These are phyloP conservation scores for Salvia sclarea DNA, from an alignment of 305 asterid genomes.

Conservation along the genomic window DNA sequence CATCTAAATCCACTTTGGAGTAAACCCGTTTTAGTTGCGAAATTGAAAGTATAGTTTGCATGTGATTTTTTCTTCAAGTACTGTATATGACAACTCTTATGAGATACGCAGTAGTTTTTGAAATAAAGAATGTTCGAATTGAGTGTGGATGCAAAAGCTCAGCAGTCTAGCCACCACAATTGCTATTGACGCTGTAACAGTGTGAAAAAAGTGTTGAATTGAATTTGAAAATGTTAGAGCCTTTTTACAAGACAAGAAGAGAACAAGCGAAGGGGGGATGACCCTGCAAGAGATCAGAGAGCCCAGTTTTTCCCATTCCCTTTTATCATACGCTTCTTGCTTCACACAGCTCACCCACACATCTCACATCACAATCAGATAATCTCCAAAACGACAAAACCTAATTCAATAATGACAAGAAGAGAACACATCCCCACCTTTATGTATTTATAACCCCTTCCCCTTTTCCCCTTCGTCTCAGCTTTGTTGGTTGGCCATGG, in stretches of 20 bases:
- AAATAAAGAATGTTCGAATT: neutral
- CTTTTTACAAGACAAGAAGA: constrained; percentile 27
- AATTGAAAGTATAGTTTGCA: too few relatives aligned
- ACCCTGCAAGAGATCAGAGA: constrained; percentile 24
- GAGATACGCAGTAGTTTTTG: too few relatives aligned
- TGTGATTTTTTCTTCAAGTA: too few relatives aligned
- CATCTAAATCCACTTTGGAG: too few relatives aligned
- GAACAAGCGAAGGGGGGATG: constrained; percentile 22
- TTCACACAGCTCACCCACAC: constrained; percentile 6
- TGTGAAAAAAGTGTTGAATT: constrained; percentile 3
- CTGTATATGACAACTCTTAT: too few relatives aligned
- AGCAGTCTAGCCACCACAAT: neutral
- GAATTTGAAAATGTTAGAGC: too few relatives aligned
- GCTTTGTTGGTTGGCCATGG: constrained; percentile 9
- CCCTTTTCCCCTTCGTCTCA: neutral
- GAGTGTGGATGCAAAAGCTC: neutral
- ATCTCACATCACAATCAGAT: constrained; percentile 35
- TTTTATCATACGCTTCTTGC: constrained; percentile 17
- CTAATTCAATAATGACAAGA: constrained; percentile 33
- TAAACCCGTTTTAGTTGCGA: too few relatives aligned
- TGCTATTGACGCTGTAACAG: constrained; percentile 24
- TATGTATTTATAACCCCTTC: constrained; percentile 2
- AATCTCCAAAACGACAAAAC: constrained; percentile 34
- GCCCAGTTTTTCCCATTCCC: constrained; percentile 30
- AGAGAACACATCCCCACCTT: constrained; percentile 24